Conservation (phyloP, 805 yeast species). For the Yueomyces sinensis region DNA sequence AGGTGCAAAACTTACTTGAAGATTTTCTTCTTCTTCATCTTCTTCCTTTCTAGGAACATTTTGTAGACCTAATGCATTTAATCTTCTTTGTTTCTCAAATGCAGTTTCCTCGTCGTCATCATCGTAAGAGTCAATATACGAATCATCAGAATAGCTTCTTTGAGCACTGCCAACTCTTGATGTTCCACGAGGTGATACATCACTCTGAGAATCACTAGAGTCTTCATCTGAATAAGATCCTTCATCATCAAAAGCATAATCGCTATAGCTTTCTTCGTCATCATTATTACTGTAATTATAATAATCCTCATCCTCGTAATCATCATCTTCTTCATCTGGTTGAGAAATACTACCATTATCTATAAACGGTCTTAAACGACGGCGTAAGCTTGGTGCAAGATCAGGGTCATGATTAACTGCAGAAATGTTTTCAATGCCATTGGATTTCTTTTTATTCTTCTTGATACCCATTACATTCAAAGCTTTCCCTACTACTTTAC, state of each 20-base stretch:
- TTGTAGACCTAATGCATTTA: conserved; percentile 40
- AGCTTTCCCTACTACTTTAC: conserved; percentile 29
- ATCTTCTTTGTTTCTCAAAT: conserved; percentile 50
- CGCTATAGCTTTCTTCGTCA: conserved; percentile 9
- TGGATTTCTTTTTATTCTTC: conserved; percentile 2
- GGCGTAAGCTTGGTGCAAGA: conserved; percentile 2
- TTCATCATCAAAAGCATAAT: conserved; percentile 7
- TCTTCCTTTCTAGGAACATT: conserved; percentile 29
- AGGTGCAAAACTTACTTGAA: not conserved
- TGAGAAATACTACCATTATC: not conserved
- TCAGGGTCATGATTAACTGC: not conserved
- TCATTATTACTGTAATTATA: conserved; percentile 14
- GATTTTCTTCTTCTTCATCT: conserved; percentile 34
- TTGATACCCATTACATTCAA: conserved; percentile 44
- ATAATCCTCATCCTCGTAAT: conserved; percentile 6
- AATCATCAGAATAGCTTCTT: conserved; percentile 2
- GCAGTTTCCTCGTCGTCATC: conserved; percentile 38
- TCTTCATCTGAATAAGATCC: conserved; percentile 5
- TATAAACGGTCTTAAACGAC: not conserved
- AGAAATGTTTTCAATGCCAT: conserved; percentile 1
- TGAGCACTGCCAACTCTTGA: not conserved
- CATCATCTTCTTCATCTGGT: conserved; percentile 1
- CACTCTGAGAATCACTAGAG: conserved; percentile 12
- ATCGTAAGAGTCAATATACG: conserved; percentile 14
- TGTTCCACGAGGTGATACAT: not conserved